phyloP scores from a whole-genome alignment of 495 filamentous ascomycete genomes.

The Emericellopsis terricola region DNA sequence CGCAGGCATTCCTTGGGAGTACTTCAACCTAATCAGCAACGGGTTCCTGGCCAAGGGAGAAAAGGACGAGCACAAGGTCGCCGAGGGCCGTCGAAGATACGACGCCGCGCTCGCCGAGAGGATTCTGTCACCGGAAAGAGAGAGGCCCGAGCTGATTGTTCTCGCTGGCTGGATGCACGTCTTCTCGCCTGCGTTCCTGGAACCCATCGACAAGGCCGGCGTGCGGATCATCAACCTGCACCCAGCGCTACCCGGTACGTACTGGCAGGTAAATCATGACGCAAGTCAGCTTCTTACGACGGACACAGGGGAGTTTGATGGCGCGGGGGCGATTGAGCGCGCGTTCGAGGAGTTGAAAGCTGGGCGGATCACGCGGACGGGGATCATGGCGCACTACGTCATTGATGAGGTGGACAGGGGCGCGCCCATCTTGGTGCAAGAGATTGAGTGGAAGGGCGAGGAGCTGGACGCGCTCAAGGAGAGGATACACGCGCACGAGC shows the following conservation, averaged over 20 bases:
- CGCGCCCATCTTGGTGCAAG: constrained; percentile 48
- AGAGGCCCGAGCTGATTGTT: constrained; percentile 54
- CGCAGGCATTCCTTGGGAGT: constrained; percentile 51
- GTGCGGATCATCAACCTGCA: constrained; percentile 76
- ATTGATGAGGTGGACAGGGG: constrained; percentile 75
- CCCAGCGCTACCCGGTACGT: constrained; percentile 44
- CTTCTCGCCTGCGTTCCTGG: constrained; percentile 29
- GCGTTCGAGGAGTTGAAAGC: constrained; percentile 58
- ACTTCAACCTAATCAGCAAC: constrained; percentile 66
- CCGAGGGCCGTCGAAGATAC: constrained; percentile 47
- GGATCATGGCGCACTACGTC: constrained; percentile 89
- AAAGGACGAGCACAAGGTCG: constrained; percentile 32
- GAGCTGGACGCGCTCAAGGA: constrained; percentile 44
- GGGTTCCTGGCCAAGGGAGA: constrained; percentile 35
- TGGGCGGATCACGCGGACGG: constrained; percentile 55
- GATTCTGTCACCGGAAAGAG: constrained; percentile 34
- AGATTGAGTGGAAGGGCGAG: constrained; percentile 55
- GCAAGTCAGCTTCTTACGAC: background rate
- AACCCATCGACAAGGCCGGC: constrained; percentile 37
- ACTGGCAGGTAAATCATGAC: background rate
- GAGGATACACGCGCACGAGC: constrained; percentile 55
- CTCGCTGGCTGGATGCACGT: constrained; percentile 53
- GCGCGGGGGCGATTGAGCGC: constrained; percentile 58
- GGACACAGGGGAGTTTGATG: constrained; percentile 46
- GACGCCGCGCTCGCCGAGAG: constrained; percentile 63